Conservation (phyloP, 495 filamentous ascomycete genomes). For the Letharia lupina region DNA sequence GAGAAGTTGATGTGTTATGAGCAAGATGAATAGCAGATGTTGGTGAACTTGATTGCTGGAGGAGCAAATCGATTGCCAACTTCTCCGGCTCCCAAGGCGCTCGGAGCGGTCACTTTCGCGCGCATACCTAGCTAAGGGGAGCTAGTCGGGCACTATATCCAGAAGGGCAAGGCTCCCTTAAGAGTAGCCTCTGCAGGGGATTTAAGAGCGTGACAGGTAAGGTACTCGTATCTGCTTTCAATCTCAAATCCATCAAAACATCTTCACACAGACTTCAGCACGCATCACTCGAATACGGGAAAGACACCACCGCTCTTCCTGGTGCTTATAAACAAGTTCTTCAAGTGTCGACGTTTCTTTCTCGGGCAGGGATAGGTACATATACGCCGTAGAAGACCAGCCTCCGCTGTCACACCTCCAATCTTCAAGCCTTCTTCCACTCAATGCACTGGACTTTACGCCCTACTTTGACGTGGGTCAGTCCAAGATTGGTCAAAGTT, state of each 20-base stretch:
- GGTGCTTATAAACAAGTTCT: not conserved
- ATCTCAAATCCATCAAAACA: not conserved
- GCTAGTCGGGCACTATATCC: not conserved
- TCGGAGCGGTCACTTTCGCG: not conserved
- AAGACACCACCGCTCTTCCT: not conserved
- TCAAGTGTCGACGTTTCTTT: not conserved
- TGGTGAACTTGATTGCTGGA: not conserved
- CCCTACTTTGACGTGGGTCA: not conserved
- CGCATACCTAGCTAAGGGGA: not conserved
- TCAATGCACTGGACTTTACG: not conserved
- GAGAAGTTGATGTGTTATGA: not conserved
- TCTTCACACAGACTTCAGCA: not conserved
- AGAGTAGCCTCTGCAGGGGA: not conserved
- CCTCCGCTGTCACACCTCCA: not conserved
- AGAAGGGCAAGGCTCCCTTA: not conserved
- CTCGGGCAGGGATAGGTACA: not conserved
- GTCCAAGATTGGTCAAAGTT: not conserved
- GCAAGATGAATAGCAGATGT: not conserved
- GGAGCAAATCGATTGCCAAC: not conserved
- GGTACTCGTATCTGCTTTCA: too few species aligned
- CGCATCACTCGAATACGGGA: not conserved
- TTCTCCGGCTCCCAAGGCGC: not conserved
- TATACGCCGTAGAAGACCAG: not conserved
- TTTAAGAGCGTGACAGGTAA: not conserved
- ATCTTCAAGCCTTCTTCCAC: not conserved